Evolutionary conservation across 192 early-diverging fungal species (phyloP), one percentile per base, ranked within the genome.

Genomic region (Backusella psychrophila): DNA sequence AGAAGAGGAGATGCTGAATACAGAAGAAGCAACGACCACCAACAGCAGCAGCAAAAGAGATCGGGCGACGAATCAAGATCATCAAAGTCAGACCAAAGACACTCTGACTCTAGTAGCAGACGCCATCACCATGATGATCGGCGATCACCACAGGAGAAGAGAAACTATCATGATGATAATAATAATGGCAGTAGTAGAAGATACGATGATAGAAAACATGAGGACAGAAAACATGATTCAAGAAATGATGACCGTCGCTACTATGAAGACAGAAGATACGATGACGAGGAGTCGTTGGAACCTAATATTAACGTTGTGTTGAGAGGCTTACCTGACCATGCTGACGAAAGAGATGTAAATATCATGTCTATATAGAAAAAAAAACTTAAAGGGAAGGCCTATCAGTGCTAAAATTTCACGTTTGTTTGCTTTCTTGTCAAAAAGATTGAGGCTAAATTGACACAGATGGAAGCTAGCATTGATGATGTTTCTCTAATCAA

Each of bases 301-400:
- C 83, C 83, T 12, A 84, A 84, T 73, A 84, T 79, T 46, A 73
- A 82, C 49, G 72, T 82, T 9, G 78, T 84, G 21, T 38, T 84
- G 31, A 81, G 78, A 77, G 78, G 75, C 4, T 71, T 84, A 14
- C 81, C 83, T 21, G 63, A 80, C 9, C 11, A 44, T 42, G 72
- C 56, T 52, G 38, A 23, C 6, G 83, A 84, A 71, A 44, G 68
- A 52, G 80, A 79, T 46, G 83, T 84, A 76, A 68, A 75, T 77
- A 59, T 7, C 46, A n/a, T 44, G 42, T 33, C 33, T 33, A 33
- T 44, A 44, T 44, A 44, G 42, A 44, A 17, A 44, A 44, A 31
- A 31, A 33, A 33, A 33, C 33, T 3, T 33, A 33, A 44, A 17
- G 42, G 14, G 14, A 44, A 19, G 15, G 42, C 0, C 5, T 39